These are phyloP conservation scores for Coniferiporia sulphurascens DNA, from an alignment of 1,284 basidiomycete genomes.

Conservation along the genomic window DNA sequence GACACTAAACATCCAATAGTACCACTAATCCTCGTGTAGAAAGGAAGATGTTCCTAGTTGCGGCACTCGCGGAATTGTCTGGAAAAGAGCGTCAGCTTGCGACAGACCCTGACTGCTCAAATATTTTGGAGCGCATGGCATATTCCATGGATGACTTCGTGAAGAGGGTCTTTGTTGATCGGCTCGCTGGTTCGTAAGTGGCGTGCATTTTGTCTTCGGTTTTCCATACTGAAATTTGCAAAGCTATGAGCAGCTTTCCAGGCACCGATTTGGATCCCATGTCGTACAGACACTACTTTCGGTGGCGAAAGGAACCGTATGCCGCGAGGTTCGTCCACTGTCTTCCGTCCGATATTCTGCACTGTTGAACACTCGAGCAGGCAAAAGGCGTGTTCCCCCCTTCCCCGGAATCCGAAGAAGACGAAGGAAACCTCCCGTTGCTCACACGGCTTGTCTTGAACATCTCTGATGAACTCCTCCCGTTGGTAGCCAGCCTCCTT, in stretches of 20 bases:
- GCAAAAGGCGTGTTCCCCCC: slow-evolving; percentile 56
- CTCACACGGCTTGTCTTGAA: slow-evolving; percentile 66
- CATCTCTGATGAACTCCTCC: slow-evolving; percentile 69
- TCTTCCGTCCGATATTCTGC: neutral
- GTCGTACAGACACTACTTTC: slow-evolving; percentile 85
- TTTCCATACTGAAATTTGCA: slow-evolving; percentile 7
- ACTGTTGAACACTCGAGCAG: slow-evolving; percentile 34
- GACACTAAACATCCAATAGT: slow-evolving; percentile 1
- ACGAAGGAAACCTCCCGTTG: slow-evolving; percentile 63
- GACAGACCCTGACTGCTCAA: slow-evolving; percentile 88
- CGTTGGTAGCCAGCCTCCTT: slow-evolving; percentile 58
- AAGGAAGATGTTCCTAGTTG: slow-evolving; percentile 76
- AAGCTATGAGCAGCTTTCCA: slow-evolving; percentile 65
- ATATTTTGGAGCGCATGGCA: slow-evolving; percentile 81
- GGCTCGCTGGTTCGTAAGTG: slow-evolving; percentile 79
- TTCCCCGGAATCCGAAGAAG: slow-evolving; percentile 36
- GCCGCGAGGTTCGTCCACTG: slow-evolving; percentile 64
- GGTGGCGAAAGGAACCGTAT: slow-evolving; percentile 68
- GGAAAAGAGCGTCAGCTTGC: slow-evolving; percentile 84
- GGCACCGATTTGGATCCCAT: slow-evolving; percentile 88
- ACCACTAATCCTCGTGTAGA: slow-evolving; percentile 41
- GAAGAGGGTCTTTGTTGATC: slow-evolving; percentile 81
- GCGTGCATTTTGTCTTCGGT: neutral
- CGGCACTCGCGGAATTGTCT: slow-evolving; percentile 78
- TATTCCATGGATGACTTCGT: slow-evolving; percentile 95